Evolutionary conservation across 2,329 filamentous ascomycete species (phyloP).

Genomic region (Penicillium brasilianum): DNA sequence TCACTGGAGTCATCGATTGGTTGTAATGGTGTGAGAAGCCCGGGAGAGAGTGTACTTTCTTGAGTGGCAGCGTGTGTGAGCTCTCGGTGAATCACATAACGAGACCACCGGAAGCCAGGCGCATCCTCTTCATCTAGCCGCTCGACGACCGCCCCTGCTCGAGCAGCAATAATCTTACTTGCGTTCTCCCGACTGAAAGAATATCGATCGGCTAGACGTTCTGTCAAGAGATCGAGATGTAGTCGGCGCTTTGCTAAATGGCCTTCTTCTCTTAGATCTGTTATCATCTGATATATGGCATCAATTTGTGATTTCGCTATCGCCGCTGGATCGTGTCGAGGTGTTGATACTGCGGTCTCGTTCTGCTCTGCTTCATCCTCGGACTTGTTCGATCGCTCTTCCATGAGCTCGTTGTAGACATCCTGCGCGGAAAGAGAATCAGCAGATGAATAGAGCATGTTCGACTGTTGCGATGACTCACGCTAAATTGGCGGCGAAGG

Average conservation of each 20-base stretch:
- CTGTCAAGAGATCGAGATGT: conserved; percentile 43
- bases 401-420: conserved; percentile 39
- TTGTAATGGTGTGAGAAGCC: conserved; percentile 43
- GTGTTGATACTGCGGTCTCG: conserved; percentile 27
- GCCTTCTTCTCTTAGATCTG: conserved; percentile 48
- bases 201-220: conserved; percentile 39
- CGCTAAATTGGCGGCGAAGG: conserved; percentile 50
- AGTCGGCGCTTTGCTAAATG: conserved; percentile 48
- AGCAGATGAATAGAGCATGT: not conserved
- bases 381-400: conserved; percentile 31
- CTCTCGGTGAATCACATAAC: conserved; percentile 49
- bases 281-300: conserved; percentile 44
- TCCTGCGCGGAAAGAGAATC: conserved; percentile 31
- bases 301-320: conserved; percentile 43
- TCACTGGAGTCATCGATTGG: conserved; percentile 42
- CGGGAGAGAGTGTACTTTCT: conserved; percentile 32
- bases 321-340: conserved; percentile 33
- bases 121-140: conserved; percentile 46
- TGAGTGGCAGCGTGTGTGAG: conserved; percentile 41
- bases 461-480: conserved; percentile 26
- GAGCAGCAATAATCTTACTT: conserved; percentile 41
- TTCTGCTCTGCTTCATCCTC: conserved; percentile 28
- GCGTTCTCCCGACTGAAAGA: conserved; percentile 42
- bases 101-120: conserved; percentile 46
- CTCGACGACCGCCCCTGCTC: conserved; percentile 40